Percentiles rank a stretch among this genome's conserved stretches.
Evolutionary conservation across 2,329 filamentous ascomycete species (phyloP).

Genomic region (Xylaria sp.): DNA sequence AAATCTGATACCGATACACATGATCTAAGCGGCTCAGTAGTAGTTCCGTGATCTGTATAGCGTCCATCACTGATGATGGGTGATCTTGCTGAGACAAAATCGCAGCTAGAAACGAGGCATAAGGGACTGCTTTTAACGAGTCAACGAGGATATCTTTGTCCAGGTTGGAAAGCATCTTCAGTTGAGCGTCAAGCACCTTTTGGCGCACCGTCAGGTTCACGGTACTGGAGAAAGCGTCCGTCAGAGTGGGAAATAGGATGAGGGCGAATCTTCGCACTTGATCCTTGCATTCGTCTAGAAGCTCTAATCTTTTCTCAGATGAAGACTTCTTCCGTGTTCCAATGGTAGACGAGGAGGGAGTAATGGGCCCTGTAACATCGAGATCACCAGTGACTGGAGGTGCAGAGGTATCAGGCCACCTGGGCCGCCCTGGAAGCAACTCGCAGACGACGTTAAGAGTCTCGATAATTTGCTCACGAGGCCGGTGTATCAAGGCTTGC

Average conservation of each 20-base stretch:
- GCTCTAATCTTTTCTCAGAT: constrained; percentile 83
- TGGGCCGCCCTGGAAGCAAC: constrained; percentile 79
- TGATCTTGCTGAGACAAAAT: constrained; percentile 97
- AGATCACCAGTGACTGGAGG: constrained; percentile 45
- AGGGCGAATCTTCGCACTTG: constrained; percentile 92
- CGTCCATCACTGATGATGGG: constrained; percentile 83
- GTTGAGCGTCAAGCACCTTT: constrained; percentile 92
- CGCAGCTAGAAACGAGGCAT: constrained; percentile 93
- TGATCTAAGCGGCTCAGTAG: constrained; percentile 84
- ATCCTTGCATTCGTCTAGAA: constrained; percentile 83
- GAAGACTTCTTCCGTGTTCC: constrained; percentile 65
- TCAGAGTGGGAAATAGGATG: constrained; percentile 92
- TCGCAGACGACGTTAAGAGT: constrained; percentile 98
- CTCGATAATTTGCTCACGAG: constrained; percentile 95
- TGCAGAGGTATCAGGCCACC: constrained; percentile 62
- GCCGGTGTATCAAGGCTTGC: constrained; percentile 96
- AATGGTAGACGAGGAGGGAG: constrained; percentile 55
- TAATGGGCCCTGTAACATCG: constrained; percentile 55
- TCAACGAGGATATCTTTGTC: constrained; percentile 86
- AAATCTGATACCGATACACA: constrained; percentile 95
- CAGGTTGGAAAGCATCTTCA: constrained; percentile 98
- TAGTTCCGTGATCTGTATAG: constrained; percentile 88
- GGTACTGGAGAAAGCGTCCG: constrained; percentile 96
- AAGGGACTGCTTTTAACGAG: constrained; percentile 86
- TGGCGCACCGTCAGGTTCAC: constrained; percentile 95